Conservation (phyloP, 108 stramenopile species). For the Epipyxis sp. region DNA sequence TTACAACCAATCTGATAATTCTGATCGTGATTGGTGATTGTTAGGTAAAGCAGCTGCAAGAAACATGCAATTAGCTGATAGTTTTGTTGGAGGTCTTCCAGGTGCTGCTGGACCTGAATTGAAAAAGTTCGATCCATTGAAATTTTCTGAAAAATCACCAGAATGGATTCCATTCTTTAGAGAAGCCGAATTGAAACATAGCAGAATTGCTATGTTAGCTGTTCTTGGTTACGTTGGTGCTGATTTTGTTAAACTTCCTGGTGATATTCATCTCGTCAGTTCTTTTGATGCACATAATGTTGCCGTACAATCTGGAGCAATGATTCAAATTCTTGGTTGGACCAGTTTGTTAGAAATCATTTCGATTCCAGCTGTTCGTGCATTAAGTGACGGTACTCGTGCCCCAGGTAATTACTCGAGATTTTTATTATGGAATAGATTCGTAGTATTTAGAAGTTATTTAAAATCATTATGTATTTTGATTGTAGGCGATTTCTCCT, state of each 20-base stretch:
- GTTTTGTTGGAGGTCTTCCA: neutral
- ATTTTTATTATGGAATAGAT: too few species aligned
- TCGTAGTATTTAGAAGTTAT: neutral
- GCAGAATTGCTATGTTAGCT: conserved; percentile 80
- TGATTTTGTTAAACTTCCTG: conserved; percentile 78
- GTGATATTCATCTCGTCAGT: conserved; percentile 57
- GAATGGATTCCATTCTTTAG: conserved; percentile 70
- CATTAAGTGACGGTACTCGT: neutral
- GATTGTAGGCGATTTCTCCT: conserved; percentile 44
- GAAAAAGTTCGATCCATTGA: conserved; percentile 50
- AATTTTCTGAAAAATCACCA: conserved; percentile 35
- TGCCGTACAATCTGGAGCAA: conserved; percentile 51
- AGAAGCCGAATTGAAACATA: conserved; percentile 88
- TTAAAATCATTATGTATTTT: neutral
- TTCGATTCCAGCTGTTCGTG: conserved; percentile 37
- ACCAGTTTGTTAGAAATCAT: conserved; percentile 35
- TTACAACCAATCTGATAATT: too few species aligned
- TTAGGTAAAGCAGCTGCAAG: too few species aligned
- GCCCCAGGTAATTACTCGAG: neutral
- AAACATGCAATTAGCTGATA: too few species aligned
- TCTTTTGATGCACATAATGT: conserved; percentile 62
- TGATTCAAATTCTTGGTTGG: conserved; percentile 50
- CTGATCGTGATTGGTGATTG: too few species aligned
- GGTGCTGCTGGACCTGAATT: conserved; percentile 47
- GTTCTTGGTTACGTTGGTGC: conserved; percentile 71